Percentiles rank a stretch among this genome's conserved stretches.
These are phyloP conservation scores for Colletotrichum sp. DNA, from an alignment of 2,329 filamentous ascomycete species.

Conservation along the genomic window DNA sequence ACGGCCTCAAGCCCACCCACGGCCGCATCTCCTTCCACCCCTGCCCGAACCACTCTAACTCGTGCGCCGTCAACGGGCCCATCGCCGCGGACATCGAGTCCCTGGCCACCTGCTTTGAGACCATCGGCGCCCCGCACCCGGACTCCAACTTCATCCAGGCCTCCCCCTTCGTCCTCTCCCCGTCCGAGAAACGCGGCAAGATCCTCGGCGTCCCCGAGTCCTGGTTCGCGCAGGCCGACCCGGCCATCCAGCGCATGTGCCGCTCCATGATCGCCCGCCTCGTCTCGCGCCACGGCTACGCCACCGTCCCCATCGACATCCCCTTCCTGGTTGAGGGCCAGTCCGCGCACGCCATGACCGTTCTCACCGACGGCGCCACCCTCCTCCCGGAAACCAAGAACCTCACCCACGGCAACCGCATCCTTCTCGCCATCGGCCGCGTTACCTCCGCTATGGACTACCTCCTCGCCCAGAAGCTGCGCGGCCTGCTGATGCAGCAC, in stretches of 20 bases:
- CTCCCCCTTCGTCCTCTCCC: constrained; percentile 28
- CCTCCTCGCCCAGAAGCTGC: constrained; percentile 72
- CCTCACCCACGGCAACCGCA: constrained; percentile 66
- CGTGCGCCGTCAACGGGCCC: constrained; percentile 70
- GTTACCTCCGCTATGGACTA: constrained; percentile 70
- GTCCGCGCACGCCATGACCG: constrained; percentile 75
- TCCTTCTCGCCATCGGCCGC: constrained; percentile 68
- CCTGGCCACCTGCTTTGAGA: constrained; percentile 67
- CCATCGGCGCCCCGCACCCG: constrained; percentile 69
- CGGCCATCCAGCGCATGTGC: constrained; percentile 46
- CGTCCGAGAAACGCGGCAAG: constrained; percentile 37
- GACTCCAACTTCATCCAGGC: constrained; percentile 57
- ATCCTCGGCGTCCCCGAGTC: constrained; percentile 67
- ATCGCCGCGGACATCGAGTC: constrained; percentile 72
- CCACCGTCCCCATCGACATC: constrained; percentile 59
- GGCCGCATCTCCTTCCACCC: constrained; percentile 69
- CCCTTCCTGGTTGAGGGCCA: constrained; percentile 68
- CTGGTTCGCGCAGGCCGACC: constrained; percentile 62
- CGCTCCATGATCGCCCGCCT: constrained; percentile 56
- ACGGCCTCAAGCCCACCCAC: constrained; percentile 75
- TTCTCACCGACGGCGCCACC: constrained; percentile 66
- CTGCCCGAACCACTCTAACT: constrained; percentile 61
- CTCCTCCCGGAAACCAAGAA: constrained; percentile 50
- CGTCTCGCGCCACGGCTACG: constrained; percentile 55
- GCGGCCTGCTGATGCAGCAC: constrained; percentile 73